Percentiles rank a stretch among this genome's conserved stretches.
These are phyloP conservation scores for Acer negundo DNA, from an alignment of 345 rosid genomes.

Conservation along the genomic window DNA sequence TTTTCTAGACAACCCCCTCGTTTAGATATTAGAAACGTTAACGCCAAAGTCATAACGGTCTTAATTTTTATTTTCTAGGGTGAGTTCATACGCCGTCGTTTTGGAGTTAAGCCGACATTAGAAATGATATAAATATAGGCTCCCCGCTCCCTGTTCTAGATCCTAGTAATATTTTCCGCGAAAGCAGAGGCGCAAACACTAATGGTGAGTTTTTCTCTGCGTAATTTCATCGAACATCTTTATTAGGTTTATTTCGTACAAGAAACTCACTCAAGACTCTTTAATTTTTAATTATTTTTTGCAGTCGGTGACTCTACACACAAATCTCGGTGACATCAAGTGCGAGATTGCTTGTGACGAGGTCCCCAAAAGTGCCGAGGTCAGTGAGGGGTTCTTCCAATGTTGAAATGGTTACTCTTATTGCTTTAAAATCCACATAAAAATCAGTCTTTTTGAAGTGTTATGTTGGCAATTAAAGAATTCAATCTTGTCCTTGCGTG, in stretches of 20 bases:
- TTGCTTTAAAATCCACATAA: background rate
- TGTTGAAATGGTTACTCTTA: background rate
- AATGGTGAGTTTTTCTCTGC: conserved; percentile 34
- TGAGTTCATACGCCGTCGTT: background rate
- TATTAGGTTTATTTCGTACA: background rate
- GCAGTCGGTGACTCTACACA: conserved; percentile 97
- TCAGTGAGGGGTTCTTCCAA: conserved; percentile 13
- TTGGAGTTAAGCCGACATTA: background rate
- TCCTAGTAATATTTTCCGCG: background rate
- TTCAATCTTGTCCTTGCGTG: background rate
- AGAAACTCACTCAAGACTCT: background rate
- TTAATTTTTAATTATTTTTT: conserved; percentile 9
- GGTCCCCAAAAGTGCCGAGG: conserved; percentile 94
- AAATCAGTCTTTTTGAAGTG: background rate
- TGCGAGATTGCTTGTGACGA: conserved; percentile 97
- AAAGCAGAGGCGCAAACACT: background rate
- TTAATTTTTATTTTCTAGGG: no score
- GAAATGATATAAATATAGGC: background rate
- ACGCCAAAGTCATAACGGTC: background rate
- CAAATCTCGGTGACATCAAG: conserved; percentile 96
- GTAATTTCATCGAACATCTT: conserved; percentile 27
- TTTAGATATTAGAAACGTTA: background rate
- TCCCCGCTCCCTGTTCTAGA: background rate
- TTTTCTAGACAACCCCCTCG: no score
- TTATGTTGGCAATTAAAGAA: background rate